Base-by-base conservation (phyloP, 495 filamentous ascomycete species). In the Podospora appendiculata region DNA sequence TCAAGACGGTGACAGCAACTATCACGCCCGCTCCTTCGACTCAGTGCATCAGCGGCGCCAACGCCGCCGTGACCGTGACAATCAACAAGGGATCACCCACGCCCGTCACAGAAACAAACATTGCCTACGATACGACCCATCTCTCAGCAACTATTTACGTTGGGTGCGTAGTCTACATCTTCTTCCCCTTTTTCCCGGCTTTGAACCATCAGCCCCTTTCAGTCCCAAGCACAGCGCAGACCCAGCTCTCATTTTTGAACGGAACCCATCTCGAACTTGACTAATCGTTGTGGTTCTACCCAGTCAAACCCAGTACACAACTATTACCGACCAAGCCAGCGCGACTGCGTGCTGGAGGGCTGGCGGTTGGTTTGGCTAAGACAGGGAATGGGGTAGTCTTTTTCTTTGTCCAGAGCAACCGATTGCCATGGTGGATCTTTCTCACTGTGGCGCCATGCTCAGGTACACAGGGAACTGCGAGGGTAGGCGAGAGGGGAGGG, bases 11-110 rank as follows among this genome's bases (percentile, higher is more conserved):
- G n/a, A 74, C 69, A 4, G 64, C 68, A 3, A 74, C 70, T 32
- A 71, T 70, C 45, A 69, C 70, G 4, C 71, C 70, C 0, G 52
- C 64, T 6, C 64, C 71, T 0, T 69, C 66, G 10, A 74, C 71
- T 8, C 58, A 67, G 12, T 74, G 70, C 43, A 57, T 38, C 11
- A 49, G 55, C 41, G 67, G 61, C 8, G 54, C 54, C 40, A 41
- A 48, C 8, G 63, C 63, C 10, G 65, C 58, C n/a, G 45, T 49
- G 13, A 72, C 70, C 1, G 53, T 71, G 14, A 71, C 67, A 10
- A 51, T 71, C 38, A 64, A 60, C 42, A 45, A 54, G n/a, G 58
- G 61, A 11, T 61, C 61, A 12, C 53, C 47, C 12, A 55, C 54
- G 19, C 55, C 62, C 3, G 59, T 65, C 34, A 74, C 70, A 7